phyloP scores from a whole-genome alignment of 768 basidiomycete species.

The Tricholoma furcatifolium region DNA sequence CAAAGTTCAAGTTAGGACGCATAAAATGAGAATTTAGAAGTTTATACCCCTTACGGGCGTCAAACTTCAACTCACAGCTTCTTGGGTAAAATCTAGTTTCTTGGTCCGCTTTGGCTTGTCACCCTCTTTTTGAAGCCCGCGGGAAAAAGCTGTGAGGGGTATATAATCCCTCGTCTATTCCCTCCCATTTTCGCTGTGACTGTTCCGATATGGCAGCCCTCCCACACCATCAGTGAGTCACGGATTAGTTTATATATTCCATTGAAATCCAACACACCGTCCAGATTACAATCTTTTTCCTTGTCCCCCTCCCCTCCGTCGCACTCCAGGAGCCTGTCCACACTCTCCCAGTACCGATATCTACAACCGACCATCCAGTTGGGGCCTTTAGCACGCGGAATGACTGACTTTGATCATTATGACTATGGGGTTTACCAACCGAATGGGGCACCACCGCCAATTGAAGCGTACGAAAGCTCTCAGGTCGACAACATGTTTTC shows the following conservation, averaged over 20 bases:
- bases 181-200: conserved; percentile 9
- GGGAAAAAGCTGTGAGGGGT: conserved; percentile 15
- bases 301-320: conserved; percentile 5
- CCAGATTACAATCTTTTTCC: conserved; percentile 9
- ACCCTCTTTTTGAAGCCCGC: conserved; percentile 16
- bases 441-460: neutral
- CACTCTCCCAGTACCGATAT: neutral
- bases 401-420: conserved; percentile 6
- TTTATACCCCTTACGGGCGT: conserved; percentile 10
- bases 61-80: conserved; percentile 16
- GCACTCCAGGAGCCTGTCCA: neutral
- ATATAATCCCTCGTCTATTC: conserved; percentile 11
- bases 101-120: conserved; percentile 12
- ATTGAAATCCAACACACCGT: conserved; percentile 3
- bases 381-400: conserved; percentile 13
- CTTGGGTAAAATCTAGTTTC: conserved; percentile 11
- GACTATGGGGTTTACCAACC: conserved; percentile 5
- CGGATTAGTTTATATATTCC: conserved; percentile 7
- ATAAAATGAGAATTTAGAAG: conserved; percentile 9
- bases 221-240: conserved; percentile 18
- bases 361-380: conserved; percentile 4
- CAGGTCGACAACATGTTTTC: conserved; percentile 1
- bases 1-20: conserved; percentile 6
- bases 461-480: neutral
- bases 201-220: conserved; percentile 11